phyloP scores from a whole-genome alignment of 148 eudicot genomes.

The Amaranthus hypochondriacus region DNA sequence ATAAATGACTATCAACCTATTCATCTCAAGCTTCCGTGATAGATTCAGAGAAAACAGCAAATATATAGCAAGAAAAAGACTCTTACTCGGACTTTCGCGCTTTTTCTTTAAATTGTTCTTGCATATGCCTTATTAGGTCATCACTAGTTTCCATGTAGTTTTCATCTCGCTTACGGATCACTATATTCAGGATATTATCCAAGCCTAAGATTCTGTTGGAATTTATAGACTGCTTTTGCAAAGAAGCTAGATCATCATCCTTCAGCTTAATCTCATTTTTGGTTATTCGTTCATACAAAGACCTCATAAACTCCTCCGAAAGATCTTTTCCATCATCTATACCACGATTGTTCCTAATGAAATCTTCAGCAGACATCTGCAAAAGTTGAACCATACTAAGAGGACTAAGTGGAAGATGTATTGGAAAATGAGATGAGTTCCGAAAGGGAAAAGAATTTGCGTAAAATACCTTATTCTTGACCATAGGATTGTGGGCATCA shows the following conservation, averaged over 20 bases:
- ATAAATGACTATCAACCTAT: not conserved
- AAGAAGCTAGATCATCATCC: conserved; percentile 67
- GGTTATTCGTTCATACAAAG: conserved; percentile 87
- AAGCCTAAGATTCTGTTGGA: conserved; percentile 80
- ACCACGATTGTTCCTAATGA: conserved; percentile 93
- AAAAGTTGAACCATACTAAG: conserved; percentile 5
- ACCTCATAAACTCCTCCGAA: conserved; percentile 82
- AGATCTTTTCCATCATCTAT: conserved; percentile 99
- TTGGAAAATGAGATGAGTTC: not conserved
- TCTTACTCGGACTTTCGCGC: conserved; percentile 99
- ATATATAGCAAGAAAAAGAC: conserved; percentile 5
- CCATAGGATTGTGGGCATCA: conserved; percentile 98
- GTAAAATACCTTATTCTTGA: conserved; percentile 72
- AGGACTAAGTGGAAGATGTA: conserved; percentile 13
- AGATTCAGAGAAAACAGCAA: not conserved
- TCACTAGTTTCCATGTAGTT: conserved; percentile 75
- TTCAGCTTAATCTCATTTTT: conserved; percentile 96
- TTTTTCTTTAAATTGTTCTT: conserved; percentile 95
- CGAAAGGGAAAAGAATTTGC: conserved; percentile 13
- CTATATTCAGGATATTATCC: conserved; percentile 90
- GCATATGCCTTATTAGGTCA: conserved; percentile 94
- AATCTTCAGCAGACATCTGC: conserved; percentile 98
- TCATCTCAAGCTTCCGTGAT: not conserved
- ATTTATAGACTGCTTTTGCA: conserved; percentile 78
- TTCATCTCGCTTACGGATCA: conserved; percentile 81